Percentiles rank a stretch among this genome's conserved stretches.
Evolutionary conservation across 2,329 filamentous ascomycete species (phyloP).

Genomic region (Sarocladium kiliense): DNA sequence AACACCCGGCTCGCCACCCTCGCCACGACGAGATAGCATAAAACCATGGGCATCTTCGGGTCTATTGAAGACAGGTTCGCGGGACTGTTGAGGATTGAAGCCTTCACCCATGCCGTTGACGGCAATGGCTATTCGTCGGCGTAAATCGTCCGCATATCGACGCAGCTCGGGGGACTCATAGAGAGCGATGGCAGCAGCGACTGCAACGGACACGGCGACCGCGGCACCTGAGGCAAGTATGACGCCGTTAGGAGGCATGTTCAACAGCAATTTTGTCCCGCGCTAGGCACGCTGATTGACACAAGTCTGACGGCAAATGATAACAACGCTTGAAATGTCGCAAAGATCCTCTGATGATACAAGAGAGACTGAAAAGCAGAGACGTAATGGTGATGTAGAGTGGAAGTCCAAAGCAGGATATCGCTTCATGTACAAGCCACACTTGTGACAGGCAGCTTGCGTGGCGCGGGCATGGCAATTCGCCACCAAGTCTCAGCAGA

Average conservation of each 20-base stretch:
- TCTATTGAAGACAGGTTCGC: conserved; percentile 56
- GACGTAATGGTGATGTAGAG: background rate
- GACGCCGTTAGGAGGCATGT: conserved; percentile 52
- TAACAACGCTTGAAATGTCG: background rate
- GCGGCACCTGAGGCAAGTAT: conserved; percentile 52
- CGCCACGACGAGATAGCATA: conserved; percentile 41
- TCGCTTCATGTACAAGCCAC: conserved; percentile 6
- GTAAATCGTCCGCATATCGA: conserved; percentile 55
- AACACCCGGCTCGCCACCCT: conserved; percentile 39
- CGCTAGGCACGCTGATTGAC: background rate
- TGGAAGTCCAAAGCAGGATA: background rate
- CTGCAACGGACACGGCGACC: conserved; percentile 51
- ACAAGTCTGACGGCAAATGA: background rate
- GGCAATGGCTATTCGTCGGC: conserved; percentile 55
- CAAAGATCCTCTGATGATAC: background rate
- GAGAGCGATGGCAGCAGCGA: conserved; percentile 53
- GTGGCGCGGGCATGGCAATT: conserved; percentile 7
- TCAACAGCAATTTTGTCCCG: background rate
- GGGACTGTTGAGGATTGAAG: conserved; percentile 39
- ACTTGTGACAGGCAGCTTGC: conserved; percentile 6
- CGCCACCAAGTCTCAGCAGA: conserved; percentile 6
- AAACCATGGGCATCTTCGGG: conserved; percentile 64
- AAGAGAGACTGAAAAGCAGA: background rate
- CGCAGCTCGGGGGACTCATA: conserved; percentile 62
- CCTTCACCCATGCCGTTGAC: conserved; percentile 55